Base-by-base conservation (phyloP, 108 stramenopile species). In the Cyclotella atomus region DNA sequence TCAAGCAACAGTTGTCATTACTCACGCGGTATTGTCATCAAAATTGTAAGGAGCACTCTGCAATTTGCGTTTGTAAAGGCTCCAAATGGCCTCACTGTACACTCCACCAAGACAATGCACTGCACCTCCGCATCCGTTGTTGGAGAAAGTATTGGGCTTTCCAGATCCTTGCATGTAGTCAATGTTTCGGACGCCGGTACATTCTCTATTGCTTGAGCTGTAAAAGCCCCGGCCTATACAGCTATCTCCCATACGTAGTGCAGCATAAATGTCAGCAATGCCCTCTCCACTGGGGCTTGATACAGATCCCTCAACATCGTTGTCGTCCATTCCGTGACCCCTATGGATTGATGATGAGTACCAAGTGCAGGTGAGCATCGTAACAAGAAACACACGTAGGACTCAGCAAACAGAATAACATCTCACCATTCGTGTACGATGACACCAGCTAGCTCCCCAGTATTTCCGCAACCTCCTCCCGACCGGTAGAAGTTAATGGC, bases 261-360 rank as follows among this genome's bases (percentile, higher is more conserved):
- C 73, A 24, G 73, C 52, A 41, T 74, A 74, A 17, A 74, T 36
- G 41, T 74, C 73, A 32, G 73, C 73, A 49, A 74, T 59, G 24
- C 73, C 73, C 27, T 70, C 68, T 1, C 68, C 68, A n/a, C 35
- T 41, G 25, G 68, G 68, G 0, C n/a, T 12, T 5, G 68, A 46
- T 4, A 70, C 57, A 9, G 35, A 36, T 4, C 53, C 53, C 16
- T 38, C 45, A 24, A 68, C 66, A 53, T 68, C 75, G 41, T 62
- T 53, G 21, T 46, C 28, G 44, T 76, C 75, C 49, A 76, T 15
- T 6, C 73, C 73, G 17, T 62, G 61, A 16, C 61, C 61, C 61
- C 9, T n/a, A 49, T 17, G 10, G 4, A 49, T 4, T 19, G n/a
- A 49, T n/a, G n/a, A 49, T 10, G 16, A 49, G 47, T 10, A 49